Evolutionary conservation across 768 basidiomycete genomes (phyloP), one percentile per base, ranked within the genome.

Genomic region (Crepidotus variabilis): DNA sequence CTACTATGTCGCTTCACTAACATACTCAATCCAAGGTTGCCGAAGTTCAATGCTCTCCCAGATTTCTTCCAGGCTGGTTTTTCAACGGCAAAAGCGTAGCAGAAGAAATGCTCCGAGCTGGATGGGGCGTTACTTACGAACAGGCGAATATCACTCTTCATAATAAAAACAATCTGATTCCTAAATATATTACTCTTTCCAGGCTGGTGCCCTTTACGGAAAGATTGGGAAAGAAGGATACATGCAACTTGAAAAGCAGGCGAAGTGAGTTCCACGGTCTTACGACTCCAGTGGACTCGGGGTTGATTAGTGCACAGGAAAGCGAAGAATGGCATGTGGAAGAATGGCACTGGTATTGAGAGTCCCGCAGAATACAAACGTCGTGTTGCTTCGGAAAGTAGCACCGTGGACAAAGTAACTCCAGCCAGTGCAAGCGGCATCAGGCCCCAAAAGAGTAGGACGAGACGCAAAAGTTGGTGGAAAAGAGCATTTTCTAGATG

Each of bases 331-430:
- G 94, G 94, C 0, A 88, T 94, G 78, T 96, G 93, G 93, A 74
- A 70, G 23, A 60, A 78, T 2, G 84, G 84, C 1, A 63, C 62
- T 0, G 62, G 60, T 5, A 73, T 73, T 13, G 94, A 95, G 61
- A 83, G 81, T 7, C 94, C 94, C 0, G 81, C 85, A 0, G 86
- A 88, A 50, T 95, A 90, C 69, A 95, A 97, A 72, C 83, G 83
- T 33, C 78, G 90, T 34, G 70, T 85, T 62, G 78, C 65, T 13
- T 39, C 51, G 20, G 57, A 21, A 16, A 43, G 5, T 20, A 20
- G 14, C 39, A 11, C 39, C 5, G 14, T 43, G 2, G 13, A 20
- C 39, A 43, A 59, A 54, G 28, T 51, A 57, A 47, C 50, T 54
- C 35, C 61, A 56, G 61, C 32, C 57, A 14, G 32, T 23, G 70